These are phyloP conservation scores for Rhytidhysteron rufulum DNA, from an alignment of 2,329 filamentous ascomycete genomes.

Conservation along the genomic window DNA sequence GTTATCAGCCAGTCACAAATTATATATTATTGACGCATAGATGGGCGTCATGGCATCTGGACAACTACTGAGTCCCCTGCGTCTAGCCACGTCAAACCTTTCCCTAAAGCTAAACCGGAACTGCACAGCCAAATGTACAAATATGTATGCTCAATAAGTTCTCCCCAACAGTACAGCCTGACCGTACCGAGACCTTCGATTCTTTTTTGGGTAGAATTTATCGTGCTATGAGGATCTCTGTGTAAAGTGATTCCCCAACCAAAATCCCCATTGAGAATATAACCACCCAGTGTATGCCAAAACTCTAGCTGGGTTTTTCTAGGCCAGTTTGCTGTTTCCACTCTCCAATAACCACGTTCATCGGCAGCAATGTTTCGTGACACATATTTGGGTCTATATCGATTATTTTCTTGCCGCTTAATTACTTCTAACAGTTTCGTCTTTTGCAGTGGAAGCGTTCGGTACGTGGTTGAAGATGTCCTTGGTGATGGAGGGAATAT, in stretches of 20 bases:
- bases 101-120: conserved; percentile 56
- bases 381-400: conserved; percentile 34
- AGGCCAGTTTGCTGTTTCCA: conserved; percentile 58
- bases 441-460: conserved; percentile 22
- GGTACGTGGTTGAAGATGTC: conserved; percentile 15
- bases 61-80: conserved; percentile 55
- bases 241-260: conserved; percentile 65
- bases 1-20: too few species aligned
- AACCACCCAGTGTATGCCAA: conserved; percentile 61
- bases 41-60: conserved; percentile 45
- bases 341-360: conserved; percentile 75
- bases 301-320: conserved; percentile 46
- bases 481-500: conserved; percentile 22
- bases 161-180: conserved; percentile 74
- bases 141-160: conserved; percentile 68
- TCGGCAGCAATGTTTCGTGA: conserved; percentile 51
- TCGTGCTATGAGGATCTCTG: conserved; percentile 31
- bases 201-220: conserved; percentile 13
- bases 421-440: conserved; percentile 20
- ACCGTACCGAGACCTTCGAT: conserved; percentile 41
- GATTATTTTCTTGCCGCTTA: conserved; percentile 23
- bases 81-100: conserved; percentile 64
- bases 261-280: conserved; percentile 55
- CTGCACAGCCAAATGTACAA: conserved; percentile 71
- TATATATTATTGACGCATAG: too few species aligned